A percentile compares a stretch with the other conserved stretches of the same genome.
These are phyloP conservation scores for Glycine soja DNA, from an alignment of 306 rosid species.

Conservation along the genomic window DNA sequence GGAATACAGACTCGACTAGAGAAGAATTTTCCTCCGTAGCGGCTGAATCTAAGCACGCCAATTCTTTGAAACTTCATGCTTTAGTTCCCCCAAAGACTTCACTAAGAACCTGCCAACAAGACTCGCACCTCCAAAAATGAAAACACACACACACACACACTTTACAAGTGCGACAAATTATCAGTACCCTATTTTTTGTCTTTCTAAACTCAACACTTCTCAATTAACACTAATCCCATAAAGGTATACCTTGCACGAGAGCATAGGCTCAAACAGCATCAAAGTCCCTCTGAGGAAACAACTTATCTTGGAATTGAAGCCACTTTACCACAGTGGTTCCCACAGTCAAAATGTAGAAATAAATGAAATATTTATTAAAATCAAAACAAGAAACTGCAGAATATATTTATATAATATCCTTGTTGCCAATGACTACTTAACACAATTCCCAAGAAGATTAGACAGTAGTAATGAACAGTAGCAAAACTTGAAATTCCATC, in stretches of 20 bases:
- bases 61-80: too few species aligned
- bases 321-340: conserved; percentile 23
- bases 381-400: conserved; percentile 49
- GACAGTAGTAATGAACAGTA: conserved; percentile 61
- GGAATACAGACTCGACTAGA: neutral
- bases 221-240: too few species aligned
- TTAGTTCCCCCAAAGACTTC: too few species aligned
- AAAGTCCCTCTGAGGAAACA: conserved; percentile 26
- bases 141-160: too few species aligned
- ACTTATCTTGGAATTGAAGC: conserved; percentile 22
- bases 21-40: neutral
- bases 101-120: too few species aligned
- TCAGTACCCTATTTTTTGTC: too few species aligned
- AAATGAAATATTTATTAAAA: conserved; percentile 42
- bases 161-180: neutral
- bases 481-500: conserved; percentile 80
- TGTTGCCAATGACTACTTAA: conserved; percentile 67
- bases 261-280: conserved; percentile 3
- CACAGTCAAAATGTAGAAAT: conserved; percentile 33
- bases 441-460: conserved; percentile 59
- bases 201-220: too few species aligned
- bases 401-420: conserved; percentile 51
- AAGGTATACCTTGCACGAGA: too few species aligned
- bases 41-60: too few species aligned
- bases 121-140: too few species aligned